Evolutionary conservation across 352 stramenopile genomes (phyloP), one percentile per base, ranked within the genome.

Genomic region (Globisporangium viniferum): DNA sequence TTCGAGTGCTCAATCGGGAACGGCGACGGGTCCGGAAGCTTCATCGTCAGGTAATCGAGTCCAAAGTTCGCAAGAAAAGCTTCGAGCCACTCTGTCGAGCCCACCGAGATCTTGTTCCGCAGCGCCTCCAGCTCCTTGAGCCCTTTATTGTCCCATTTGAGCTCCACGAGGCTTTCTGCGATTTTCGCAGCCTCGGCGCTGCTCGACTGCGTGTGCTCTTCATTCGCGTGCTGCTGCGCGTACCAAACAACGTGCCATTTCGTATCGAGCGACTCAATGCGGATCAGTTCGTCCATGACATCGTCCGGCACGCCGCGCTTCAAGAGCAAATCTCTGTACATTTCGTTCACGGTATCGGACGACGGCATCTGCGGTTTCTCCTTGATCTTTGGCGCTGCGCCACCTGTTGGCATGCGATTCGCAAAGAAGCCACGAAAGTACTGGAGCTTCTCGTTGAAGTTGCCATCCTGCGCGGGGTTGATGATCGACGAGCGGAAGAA

Each of bases 171-270:
- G 41, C 80, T 89, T 59, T 95, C 87, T 0, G 87, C 87, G 63
- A 92, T 76, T 27, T 83, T 84, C 65, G 80, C 78, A 0, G 87
- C 87, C 35, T 95, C 78, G 0, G 73, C 78, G 5, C 75, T 77
- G 59, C 84, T 88, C 2, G 76, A 82, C 48, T 88, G 79, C 12
- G 71, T 79, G 64, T 88, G 76, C 31, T 91, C 83, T 66, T 92
- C 82, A 59, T 86, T 92, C 49, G 89, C 87, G 62, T 95, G 84
- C 67, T 91, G 84, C 66, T 95, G 84, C 1, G 85, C 87, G 62
- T 91, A 92, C 85, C 85, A 95, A 2, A 92, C 87, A 0, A 93
- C 82, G 62, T 93, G 82, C 87, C 87, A 95, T 63, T 95, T 95
- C n/a, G 86, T 93, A 53, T 95, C 87, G 2, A 91, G 67, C 54